Base-by-base conservation (phyloP, 306 rosid genomes). In the Quercus dentata region DNA sequence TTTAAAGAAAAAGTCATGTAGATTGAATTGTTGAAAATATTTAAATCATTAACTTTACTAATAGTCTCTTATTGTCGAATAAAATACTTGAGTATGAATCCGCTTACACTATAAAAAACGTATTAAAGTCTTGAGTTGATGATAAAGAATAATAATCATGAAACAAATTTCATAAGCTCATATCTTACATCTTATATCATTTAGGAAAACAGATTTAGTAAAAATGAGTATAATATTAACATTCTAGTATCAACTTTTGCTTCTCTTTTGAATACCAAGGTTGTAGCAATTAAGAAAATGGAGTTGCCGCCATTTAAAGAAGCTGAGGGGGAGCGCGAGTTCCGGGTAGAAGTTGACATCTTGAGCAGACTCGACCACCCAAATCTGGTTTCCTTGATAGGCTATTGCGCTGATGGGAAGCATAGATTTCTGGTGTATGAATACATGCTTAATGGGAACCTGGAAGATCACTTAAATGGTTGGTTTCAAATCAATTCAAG, bases 381-480 rank as follows among this genome's bases (percentile, higher is more conserved):
- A 76, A 95, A 95, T 88, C 92, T 95, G n/a, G 98, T 93, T 73
- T 86, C 94, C 31, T 81, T 95, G 87, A 93, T 89, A 69, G 99
- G 98, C 62, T 95, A 95, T 52, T 95, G 99, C 73, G 99, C 99
- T 5, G 99, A 95, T 76, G 98, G 99, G 74, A 95, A 95, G 81
- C 93, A 92, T 57, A 84, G 98, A 65, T 95, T 95, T 84, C 87
- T 95, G 25, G 99, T 95, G 5, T 95, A 95, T 4, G 98, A 93
- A 82, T 90, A 90, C 57, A 85, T 95, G 97, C 86, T 70, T n/a
- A 93, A 91, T 27, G 98, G 99, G 74, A 93, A 92, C 89, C 87
- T 95, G 72, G 98, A 95, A 89, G 93, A 95, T 83, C 94, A 89
- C 87, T 90, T 92, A 79, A 93, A 93, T 79, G 98, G 99, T 88